Conservation (phyloP, 805 yeast genomes). For the Komagataella phaffii region DNA sequence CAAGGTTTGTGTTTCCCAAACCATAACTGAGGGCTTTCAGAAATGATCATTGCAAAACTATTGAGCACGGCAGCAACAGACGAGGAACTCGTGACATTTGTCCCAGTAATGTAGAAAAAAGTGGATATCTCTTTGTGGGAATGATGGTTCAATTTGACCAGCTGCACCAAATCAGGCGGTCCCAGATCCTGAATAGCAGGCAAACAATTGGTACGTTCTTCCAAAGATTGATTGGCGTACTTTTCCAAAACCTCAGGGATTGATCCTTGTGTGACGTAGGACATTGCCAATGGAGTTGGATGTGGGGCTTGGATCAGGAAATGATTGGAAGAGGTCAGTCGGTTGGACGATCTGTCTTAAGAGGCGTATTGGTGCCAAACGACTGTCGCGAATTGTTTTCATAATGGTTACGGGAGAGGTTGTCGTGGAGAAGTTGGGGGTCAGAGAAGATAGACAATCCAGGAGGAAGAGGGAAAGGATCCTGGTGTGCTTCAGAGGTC, state of each 20-base stretch:
- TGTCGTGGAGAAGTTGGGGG: not conserved
- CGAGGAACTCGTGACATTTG: conserved; percentile 65
- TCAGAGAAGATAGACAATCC: too few relatives aligned
- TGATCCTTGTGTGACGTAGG: conserved; percentile 39
- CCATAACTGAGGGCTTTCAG: conserved; percentile 59
- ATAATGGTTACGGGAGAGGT: not conserved
- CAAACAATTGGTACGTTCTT: conserved; percentile 50
- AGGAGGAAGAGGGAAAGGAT: too few relatives aligned
- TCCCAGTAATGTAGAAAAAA: conserved; percentile 60
- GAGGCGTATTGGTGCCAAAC: not conserved
- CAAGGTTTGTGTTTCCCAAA: conserved; percentile 62
- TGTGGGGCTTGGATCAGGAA: not conserved
- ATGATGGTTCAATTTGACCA: conserved; percentile 25
- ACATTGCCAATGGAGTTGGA: conserved; percentile 10
- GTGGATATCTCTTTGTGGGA: conserved; percentile 49
- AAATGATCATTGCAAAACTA: conserved; percentile 49
- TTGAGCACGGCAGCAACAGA: conserved; percentile 68
- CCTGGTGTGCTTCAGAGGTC: not conserved
- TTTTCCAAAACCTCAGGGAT: conserved; percentile 52
- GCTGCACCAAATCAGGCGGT: conserved; percentile 51
- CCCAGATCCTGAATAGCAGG: conserved; percentile 54
- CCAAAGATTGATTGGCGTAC: conserved; percentile 34
- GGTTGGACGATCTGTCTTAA: not conserved
- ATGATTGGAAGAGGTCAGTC: not conserved
- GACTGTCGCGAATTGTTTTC: not conserved